These are phyloP conservation scores for Claviceps spartinae DNA, from an alignment of 2,329 filamentous ascomycete species.

Conservation along the genomic window DNA sequence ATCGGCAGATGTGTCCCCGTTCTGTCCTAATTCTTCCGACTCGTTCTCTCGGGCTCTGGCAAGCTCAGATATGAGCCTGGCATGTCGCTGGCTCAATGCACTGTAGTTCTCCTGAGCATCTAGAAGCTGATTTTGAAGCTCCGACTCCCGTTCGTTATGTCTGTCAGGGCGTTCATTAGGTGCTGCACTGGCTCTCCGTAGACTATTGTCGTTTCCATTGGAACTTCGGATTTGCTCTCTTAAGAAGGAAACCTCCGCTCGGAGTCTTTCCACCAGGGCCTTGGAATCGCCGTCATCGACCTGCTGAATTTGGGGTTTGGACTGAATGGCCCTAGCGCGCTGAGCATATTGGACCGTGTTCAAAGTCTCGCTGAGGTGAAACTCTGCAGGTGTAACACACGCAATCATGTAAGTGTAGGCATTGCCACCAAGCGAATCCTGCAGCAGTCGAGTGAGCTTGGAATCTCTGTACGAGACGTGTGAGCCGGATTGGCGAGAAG, in stretches of 20 bases:
- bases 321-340: conserved; percentile 89
- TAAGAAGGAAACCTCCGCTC: conserved; percentile 85
- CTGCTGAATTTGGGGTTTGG: conserved; percentile 92
- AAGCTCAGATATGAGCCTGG: conserved; percentile 89
- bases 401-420: conserved; percentile 99
- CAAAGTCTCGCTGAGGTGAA: conserved; percentile 91
- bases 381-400: conserved; percentile 91
- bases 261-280: conserved; percentile 80
- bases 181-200: conserved; percentile 36
- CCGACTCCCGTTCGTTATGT: conserved; percentile 70
- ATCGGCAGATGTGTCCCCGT: conserved; percentile 52
- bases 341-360: conserved; percentile 98
- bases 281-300: conserved; percentile 89
- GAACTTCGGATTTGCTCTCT: conserved; percentile 83
- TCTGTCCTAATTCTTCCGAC: conserved; percentile 39
- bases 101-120: conserved; percentile 93
- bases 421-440: conserved; percentile 92
- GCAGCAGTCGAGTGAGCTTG: conserved; percentile 84
- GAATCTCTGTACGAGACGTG: conserved; percentile 98
- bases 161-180: conserved; percentile 64
- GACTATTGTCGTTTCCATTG: conserved; percentile 46
- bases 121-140: conserved; percentile 85
- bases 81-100: conserved; percentile 79
- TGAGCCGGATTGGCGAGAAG: conserved; percentile 70
- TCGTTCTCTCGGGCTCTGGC: conserved; percentile 69